Base-by-base conservation (phyloP, 2,329 filamentous ascomycete genomes). In the Emericellopsis atlantica region DNA sequence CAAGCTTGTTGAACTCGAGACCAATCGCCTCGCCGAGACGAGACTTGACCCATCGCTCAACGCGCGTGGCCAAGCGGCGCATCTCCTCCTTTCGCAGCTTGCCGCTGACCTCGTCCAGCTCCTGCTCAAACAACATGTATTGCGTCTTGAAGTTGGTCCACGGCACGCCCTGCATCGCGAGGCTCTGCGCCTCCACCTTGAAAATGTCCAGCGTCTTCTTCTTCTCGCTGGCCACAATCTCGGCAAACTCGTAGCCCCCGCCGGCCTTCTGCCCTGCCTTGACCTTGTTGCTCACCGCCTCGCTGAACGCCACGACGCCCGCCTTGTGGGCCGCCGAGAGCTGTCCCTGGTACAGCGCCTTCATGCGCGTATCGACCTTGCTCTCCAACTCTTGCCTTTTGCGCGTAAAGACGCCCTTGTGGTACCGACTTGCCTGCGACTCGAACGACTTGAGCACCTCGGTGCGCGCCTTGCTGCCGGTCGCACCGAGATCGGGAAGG, bases 1-100 rank as follows among this genome's bases (percentile, higher is more conserved):
- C 90, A 38, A 96, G 76, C 57, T 89, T 92, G 66, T 95, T 96
- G 72, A 98, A 96, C 56, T 96, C 89, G 15, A 96, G 66, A 12
- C 90, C 88, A 35, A 96, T 72, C 14, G 85, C 85, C 56, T 98
- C 92, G 29, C 81, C 80, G 29, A 98, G 72, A 37, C 88, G 81
- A 43, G 86, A 87, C 53, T 83, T 81, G 46, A 98, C 89, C 86
- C 89, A 95, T 51, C 90, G 79, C 64, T 98, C 92, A 21, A 95
- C 84, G 16, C 92, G 77, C 26, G 81, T 92, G 2, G 92, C 89
- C 46, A 98, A 67, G 18, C 92, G 79, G 46, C 90, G 79, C 87
- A 98, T 95, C 64, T 98, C 92, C 49, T 98, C 92, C 55, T 92
- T 89, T 51, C 92, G 78, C 50, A 98, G 66, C 46, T 84, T 80